Percentiles rank a stretch among this genome's conserved stretches.
Evolutionary conservation across 2,329 filamentous ascomycete genomes (phyloP).

Genomic region (Aspergillus bombycis): DNA sequence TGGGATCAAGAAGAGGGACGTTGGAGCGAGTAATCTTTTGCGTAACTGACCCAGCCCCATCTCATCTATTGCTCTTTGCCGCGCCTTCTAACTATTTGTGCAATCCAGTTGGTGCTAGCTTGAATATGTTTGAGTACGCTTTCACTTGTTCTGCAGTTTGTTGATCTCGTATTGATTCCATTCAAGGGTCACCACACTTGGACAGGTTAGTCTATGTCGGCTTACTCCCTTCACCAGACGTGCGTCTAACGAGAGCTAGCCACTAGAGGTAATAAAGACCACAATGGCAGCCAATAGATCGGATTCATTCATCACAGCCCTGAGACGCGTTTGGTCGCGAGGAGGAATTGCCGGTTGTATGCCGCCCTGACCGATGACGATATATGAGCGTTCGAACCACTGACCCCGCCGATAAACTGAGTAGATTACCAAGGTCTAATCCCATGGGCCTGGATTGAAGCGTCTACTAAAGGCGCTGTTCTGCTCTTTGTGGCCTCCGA

Average conservation of each 20-base stretch:
- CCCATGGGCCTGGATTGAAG: slow-evolving; percentile 94
- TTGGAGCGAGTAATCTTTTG: neutral
- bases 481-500: slow-evolving; percentile 97
- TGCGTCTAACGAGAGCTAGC: neutral
- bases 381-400: neutral
- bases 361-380: neutral
- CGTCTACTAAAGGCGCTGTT: slow-evolving; percentile 95
- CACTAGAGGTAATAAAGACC: neutral
- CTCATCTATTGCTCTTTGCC: neutral
- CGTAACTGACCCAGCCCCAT: neutral
- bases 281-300: neutral
- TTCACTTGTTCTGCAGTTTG: neutral
- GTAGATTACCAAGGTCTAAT: slow-evolving; percentile 96
- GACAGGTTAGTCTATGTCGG: neutral
- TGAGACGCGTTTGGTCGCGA: neutral
- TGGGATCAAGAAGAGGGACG: neutral
- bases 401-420: neutral
- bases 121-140: neutral
- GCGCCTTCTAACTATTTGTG: neutral
- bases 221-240: neutral
- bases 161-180: neutral
- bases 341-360: neutral
- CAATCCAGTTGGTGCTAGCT: neutral
- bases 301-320: neutral
- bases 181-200: neutral